phyloP scores from a whole-genome alignment of 371 early-diverging fungal genomes.

The Mucor plumbeus region DNA sequence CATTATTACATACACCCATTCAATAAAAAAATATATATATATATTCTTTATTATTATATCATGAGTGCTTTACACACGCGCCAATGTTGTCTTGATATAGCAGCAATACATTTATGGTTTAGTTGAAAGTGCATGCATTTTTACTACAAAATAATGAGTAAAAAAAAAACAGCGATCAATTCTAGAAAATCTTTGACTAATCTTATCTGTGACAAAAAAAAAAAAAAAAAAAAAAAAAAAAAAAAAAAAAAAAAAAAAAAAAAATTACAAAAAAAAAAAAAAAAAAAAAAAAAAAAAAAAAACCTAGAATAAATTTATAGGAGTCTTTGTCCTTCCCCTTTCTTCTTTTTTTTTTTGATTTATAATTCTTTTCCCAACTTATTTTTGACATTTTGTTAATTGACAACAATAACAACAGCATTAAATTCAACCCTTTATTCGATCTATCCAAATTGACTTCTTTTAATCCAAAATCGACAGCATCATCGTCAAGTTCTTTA shows the following conservation, averaged over 20 bases:
- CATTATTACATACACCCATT: background rate
- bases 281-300: slow-evolving; percentile 20
- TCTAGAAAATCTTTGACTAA: slow-evolving; percentile 1
- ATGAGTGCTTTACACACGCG: too few species aligned
- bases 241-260: slow-evolving; percentile 14
- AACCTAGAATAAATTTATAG: slow-evolving; percentile 6
- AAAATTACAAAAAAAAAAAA: background rate
- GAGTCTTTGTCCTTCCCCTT: background rate
- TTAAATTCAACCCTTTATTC: background rate
- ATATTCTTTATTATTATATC: background rate
- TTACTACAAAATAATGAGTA: background rate
- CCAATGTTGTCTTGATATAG: too few species aligned
- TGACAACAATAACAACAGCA: background rate
- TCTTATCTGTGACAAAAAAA: too few species aligned
- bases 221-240: slow-evolving; percentile 14
- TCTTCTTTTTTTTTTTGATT: slow-evolving; percentile 5
- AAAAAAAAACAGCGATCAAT: slow-evolving; percentile 8
- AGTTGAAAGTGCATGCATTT: background rate
- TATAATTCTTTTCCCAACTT: background rate
- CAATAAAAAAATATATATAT: background rate
- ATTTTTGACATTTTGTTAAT: background rate
- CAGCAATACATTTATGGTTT: too few species aligned
- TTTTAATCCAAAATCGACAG: background rate
- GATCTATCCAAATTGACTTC: background rate
- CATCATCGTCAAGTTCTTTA: background rate